Conservation (phyloP, 331 rosid genomes). For the Acacia pycnantha region DNA sequence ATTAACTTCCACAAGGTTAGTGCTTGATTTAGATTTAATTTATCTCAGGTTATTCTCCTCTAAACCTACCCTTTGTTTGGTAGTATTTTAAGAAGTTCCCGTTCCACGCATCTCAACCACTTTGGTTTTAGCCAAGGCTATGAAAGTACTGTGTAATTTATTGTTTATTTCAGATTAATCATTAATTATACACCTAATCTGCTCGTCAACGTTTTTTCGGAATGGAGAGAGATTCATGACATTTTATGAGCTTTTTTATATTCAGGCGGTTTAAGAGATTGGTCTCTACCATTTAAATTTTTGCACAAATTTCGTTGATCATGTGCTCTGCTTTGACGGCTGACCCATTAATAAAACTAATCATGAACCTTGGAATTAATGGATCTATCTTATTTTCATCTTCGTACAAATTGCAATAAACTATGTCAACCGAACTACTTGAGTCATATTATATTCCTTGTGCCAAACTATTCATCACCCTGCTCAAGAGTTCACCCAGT, state of each 20-base stretch:
- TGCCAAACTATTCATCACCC: background rate
- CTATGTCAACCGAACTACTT: background rate
- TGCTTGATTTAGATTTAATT: too few relatives aligned
- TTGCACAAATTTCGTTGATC: background rate
- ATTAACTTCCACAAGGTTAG: conserved; percentile 78
- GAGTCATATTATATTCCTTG: background rate
- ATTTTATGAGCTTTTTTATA: background rate
- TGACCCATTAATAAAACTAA: background rate
- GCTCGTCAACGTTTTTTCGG: background rate
- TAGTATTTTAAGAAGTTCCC: background rate
- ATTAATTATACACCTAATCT: background rate
- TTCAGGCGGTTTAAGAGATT: background rate
- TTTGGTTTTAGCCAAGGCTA: background rate
- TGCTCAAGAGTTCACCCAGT: background rate
- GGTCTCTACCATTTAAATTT: background rate
- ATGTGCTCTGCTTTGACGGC: background rate
- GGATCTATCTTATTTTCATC: background rate
- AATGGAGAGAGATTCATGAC: background rate
- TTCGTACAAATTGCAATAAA: background rate
- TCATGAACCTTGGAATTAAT: background rate
- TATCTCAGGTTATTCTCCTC: background rate
- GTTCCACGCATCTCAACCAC: background rate
- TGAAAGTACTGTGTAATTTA: background rate
- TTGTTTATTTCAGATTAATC: background rate
- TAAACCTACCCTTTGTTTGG: background rate